Conservation (phyloP, 2,329 filamentous ascomycete species). For the Pseudonectria foliicola region DNA sequence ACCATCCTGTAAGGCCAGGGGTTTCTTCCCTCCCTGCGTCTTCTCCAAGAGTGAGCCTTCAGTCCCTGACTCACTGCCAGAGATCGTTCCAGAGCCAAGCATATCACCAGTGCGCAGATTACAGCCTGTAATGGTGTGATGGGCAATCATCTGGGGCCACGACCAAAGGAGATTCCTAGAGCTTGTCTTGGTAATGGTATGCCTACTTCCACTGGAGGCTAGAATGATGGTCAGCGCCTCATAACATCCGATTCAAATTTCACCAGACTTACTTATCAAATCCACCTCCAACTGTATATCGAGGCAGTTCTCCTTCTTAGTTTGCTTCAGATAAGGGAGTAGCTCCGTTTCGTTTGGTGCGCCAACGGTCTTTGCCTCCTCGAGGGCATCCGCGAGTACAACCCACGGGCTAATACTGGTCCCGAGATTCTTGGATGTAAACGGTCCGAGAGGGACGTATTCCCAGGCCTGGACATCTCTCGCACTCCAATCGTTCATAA, state of each 20-base stretch:
- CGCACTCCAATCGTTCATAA: constrained; percentile 60
- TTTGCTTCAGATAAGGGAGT: constrained; percentile 48
- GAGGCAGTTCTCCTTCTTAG: constrained; percentile 28
- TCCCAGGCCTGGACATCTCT: constrained; percentile 56
- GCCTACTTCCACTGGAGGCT: constrained; percentile 27
- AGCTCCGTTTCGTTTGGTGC: constrained; percentile 28
- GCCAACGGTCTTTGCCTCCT: constrained; percentile 18
- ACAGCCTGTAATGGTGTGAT: constrained; percentile 73
- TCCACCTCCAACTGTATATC: constrained; percentile 33
- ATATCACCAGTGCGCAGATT: constrained; percentile 68
- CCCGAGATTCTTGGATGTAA: constrained; percentile 55
- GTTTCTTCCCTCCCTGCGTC: constrained; percentile 59
- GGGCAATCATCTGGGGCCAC: constrained; percentile 76
- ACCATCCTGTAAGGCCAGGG: constrained; percentile 54
- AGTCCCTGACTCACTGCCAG: constrained; percentile 54
- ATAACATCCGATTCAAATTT: fast-evolving
- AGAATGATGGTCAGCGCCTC: constrained; percentile 1
- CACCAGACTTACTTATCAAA: constrained; percentile 27
- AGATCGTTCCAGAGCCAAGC: constrained; percentile 71
- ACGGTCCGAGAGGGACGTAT: constrained; percentile 54
- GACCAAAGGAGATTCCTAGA: constrained; percentile 59
- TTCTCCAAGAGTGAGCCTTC: constrained; percentile 68
- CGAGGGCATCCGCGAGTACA: constrained; percentile 51
- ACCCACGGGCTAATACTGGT: constrained; percentile 58
- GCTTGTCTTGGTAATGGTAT: constrained; percentile 27